Conservation (phyloP, 192 early-diverging fungal genomes). For the Backusella circina region DNA sequence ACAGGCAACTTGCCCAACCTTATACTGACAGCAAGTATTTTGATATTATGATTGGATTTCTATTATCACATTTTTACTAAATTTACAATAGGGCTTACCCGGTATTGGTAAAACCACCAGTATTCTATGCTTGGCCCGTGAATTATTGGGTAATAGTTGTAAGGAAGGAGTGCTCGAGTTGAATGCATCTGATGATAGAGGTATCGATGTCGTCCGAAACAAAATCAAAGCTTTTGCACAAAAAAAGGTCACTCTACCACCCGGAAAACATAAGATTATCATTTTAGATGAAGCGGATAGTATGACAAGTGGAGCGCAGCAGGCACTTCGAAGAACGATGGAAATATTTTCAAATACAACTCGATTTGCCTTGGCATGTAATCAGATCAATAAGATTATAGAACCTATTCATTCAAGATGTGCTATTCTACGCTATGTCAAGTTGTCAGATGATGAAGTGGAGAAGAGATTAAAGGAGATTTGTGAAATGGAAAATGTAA, state of each 20-base stretch:
- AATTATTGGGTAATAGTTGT: conserved; percentile 76
- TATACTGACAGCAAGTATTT: conserved; percentile 69
- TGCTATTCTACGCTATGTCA: conserved; percentile 84
- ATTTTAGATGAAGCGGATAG: conserved; percentile 99
- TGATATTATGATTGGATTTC: too few relatives aligned
- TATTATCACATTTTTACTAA: too few relatives aligned
- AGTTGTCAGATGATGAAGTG: conserved; percentile 76
- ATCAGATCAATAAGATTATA: conserved; percentile 93
- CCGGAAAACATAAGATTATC: conserved; percentile 83
- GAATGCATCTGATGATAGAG: conserved; percentile 97
- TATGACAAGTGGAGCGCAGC: conserved; percentile 96
- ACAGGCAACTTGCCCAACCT: conserved; percentile 97
- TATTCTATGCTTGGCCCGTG: conserved; percentile 88
- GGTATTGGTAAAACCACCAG: conserved; percentile 99
- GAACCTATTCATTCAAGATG: conserved; percentile 97
- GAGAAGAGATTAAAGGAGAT: conserved; percentile 79
- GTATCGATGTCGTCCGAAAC: conserved; percentile 95
- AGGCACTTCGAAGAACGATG: conserved; percentile 97
- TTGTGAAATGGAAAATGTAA: conserved; percentile 76
- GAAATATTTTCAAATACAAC: conserved; percentile 96
- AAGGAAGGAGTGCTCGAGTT: conserved; percentile 96
- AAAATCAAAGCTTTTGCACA: conserved; percentile 99
- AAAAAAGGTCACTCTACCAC: conserved; percentile 92
- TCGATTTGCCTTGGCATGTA: conserved; percentile 96
- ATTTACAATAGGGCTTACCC: conserved; percentile 65